These are phyloP conservation scores for Vaccinium macrocarpon DNA, from an alignment of 148 eudicot species.

Conservation along the genomic window DNA sequence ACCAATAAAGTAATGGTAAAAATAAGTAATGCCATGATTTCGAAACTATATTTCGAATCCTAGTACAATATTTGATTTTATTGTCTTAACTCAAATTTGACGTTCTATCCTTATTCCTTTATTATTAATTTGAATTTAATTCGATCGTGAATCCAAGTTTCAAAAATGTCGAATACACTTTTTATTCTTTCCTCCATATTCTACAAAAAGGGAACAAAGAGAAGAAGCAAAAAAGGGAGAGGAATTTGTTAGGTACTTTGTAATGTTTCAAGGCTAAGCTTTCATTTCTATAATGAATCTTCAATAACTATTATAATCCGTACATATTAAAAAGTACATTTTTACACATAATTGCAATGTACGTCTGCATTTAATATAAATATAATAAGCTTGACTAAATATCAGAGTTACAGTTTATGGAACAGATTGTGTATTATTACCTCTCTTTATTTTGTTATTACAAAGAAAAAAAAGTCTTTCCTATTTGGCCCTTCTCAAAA, in stretches of 20 bases:
- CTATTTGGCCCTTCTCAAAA: neutral
- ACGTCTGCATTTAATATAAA: neutral
- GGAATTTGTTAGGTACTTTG: neutral
- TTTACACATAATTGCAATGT: neutral
- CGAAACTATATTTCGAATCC: neutral
- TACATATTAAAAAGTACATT: neutral
- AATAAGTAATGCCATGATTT: too few relatives aligned
- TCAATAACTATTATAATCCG: neutral
- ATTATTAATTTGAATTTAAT: too few relatives aligned
- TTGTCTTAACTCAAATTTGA: neutral
- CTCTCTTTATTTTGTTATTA: neutral
- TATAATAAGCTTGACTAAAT: neutral
- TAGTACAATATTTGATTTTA: neutral
- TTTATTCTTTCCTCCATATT: too few relatives aligned
- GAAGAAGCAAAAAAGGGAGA: too few relatives aligned
- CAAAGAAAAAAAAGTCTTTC: neutral
- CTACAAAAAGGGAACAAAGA: too few relatives aligned
- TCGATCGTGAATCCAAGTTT: neutral
- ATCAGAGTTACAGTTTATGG: neutral
- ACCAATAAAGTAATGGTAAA: too few relatives aligned
- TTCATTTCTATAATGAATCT: neutral
- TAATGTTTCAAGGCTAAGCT: neutral
- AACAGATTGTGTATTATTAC: neutral
- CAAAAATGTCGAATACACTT: too few relatives aligned
- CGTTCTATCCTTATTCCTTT: neutral